Evolutionary conservation across 495 filamentous ascomycete genomes (phyloP), one percentile per base, ranked within the genome.

Genomic region (Penicillium atrosanguineum): DNA sequence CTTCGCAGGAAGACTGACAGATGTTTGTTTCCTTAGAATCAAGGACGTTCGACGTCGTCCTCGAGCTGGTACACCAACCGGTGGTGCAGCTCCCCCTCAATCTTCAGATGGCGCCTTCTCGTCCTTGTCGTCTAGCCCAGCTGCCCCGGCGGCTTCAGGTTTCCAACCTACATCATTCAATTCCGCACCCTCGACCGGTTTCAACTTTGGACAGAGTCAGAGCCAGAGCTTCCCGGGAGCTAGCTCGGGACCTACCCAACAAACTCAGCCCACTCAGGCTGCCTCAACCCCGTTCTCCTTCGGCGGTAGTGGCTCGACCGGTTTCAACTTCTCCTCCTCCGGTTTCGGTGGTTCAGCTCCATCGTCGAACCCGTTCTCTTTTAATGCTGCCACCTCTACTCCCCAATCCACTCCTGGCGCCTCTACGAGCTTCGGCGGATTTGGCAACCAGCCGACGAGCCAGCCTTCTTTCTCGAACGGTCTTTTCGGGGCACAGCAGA

Each of bases 221-320:
- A 75, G 73, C 21, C 72, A 77, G 48, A 77, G 72, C 45, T 78
- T 78, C 36, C 72, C 75, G n/a, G 71, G 69, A 25, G 64, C 70
- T 34, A 63, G 52, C 28, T 48, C 72, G 38, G 55, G 50, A 12
- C 52, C 67, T 9, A 60, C 48, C 23, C 63, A 64, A 38, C 57
- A 67, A 11, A 63, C 18, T 21, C 69, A 69, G 38, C 57, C 68
- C 14, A 63, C 18, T 21, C 69, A 69, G 38, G 65, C 64, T 50
- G 65, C 62, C 40, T 51, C 65, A 5, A 41, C 67, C 18, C 66
- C 71, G 15, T 75, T 79, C 48, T 66, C 77, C 15, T 79, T 76
- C 36, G 73, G 73, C 5, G 53, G 62, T 18, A 53, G 51, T 26
- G 48, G 53, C 31, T 57, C 63, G 20, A 61, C 63, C n/a, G 62